Conservation (phyloP, 1,284 basidiomycete genomes). For the Takashimella koratensis region DNA sequence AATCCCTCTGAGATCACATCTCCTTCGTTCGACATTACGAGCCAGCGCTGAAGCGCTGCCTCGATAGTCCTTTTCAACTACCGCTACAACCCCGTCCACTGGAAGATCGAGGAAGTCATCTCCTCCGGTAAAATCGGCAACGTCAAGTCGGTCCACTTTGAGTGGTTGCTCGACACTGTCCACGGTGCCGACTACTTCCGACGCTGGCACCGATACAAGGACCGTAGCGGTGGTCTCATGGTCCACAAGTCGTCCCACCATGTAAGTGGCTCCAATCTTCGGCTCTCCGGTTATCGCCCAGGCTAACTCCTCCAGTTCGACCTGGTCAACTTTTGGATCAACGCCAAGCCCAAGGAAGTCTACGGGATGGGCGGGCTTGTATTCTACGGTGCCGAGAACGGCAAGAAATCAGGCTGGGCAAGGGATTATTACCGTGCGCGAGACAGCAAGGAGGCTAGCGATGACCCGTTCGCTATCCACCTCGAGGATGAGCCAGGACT, state of each 20-base stretch:
- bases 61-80: slow-evolving; percentile 45
- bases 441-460: slow-evolving; percentile 51
- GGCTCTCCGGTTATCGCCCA: slow-evolving; percentile 40
- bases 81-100: slow-evolving; percentile 58
- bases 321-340: slow-evolving; percentile 58
- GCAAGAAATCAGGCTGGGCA: slow-evolving; percentile 55
- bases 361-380: slow-evolving; percentile 55
- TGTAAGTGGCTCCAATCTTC: slow-evolving; percentile 34
- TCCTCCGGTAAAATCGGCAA: slow-evolving; percentile 56
- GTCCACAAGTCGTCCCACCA: slow-evolving; percentile 59
- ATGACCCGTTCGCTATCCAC: slow-evolving; percentile 56
- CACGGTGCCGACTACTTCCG: slow-evolving; percentile 60
- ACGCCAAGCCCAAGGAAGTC: slow-evolving; percentile 55
- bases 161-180: slow-evolving; percentile 56
- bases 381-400: slow-evolving; percentile 56
- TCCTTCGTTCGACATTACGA: too few species aligned
- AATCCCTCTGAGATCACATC: not conserved
- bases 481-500: slow-evolving; percentile 52
- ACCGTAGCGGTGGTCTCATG: slow-evolving; percentile 56
- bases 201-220: slow-evolving; percentile 57
- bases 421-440: slow-evolving; percentile 53
- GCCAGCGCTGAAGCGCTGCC: slow-evolving; percentile 10
- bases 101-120: slow-evolving; percentile 56
- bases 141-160: slow-evolving; percentile 58
- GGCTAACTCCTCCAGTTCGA: slow-evolving; percentile 27